phyloP scores from a whole-genome alignment of 495 filamentous ascomycete genomes.

The Neurospora sp. region DNA sequence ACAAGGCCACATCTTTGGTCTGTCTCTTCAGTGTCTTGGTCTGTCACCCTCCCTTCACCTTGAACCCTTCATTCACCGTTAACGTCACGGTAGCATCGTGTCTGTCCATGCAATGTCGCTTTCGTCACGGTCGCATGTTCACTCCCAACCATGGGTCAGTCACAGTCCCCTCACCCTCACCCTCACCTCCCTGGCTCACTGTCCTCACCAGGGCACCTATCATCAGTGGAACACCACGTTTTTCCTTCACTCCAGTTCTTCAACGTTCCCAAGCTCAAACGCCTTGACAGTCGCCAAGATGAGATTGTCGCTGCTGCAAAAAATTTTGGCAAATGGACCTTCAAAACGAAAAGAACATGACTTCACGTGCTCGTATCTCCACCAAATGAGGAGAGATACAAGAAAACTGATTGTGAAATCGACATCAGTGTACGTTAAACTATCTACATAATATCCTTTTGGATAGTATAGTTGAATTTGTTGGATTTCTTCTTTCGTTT shows the following conservation, averaged over 20 bases:
- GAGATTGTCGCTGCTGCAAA: too few relatives aligned
- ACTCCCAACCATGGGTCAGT: neutral
- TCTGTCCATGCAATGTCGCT: neutral
- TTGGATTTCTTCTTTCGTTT: too few relatives aligned
- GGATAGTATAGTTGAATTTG: neutral
- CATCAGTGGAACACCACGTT: neutral
- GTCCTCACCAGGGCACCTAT: too few relatives aligned
- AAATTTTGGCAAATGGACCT: neutral
- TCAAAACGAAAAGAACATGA: neutral
- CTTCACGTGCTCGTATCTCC: neutral
- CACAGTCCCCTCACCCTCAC: neutral
- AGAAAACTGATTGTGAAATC: neutral
- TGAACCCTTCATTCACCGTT: neutral
- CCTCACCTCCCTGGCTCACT: too few relatives aligned
- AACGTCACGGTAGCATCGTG: neutral
- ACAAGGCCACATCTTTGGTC: neutral
- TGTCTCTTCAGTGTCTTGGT: neutral
- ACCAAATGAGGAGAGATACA: neutral
- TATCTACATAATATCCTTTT: neutral
- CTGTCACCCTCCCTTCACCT: neutral
- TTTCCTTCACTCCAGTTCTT: neutral
- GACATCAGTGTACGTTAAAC: neutral
- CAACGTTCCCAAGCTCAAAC: neutral
- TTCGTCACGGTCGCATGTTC: neutral
- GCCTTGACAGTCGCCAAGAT: too few relatives aligned